Base-by-base conservation (phyloP, 768 basidiomycete genomes). In the Psilocybe cubensis region DNA sequence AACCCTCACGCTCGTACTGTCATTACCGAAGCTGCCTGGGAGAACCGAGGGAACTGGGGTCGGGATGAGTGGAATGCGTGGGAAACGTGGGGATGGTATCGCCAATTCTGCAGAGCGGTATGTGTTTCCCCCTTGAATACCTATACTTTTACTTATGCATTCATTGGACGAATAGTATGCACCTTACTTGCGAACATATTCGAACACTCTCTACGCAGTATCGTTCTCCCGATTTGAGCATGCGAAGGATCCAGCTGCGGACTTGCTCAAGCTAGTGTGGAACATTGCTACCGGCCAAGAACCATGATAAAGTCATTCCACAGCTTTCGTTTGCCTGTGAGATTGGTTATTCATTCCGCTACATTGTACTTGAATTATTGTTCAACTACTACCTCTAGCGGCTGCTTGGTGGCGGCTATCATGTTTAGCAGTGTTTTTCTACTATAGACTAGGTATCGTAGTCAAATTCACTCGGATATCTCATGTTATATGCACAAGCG, bases 81-180 rank as follows among this genome's bases (percentile, higher is more conserved):
- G 92, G 87, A 91, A 74, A 91, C 88, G 0, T 94, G 91, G 89
- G 87, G 90, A 2, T 96, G 94, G 94, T 95, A 91, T 63, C 79
- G 90, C 58, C 92, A 96, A 64, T 95, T 94, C 75, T 91, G 90
- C 71, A 79, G 92, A 65, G 80, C 75, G 70, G 94, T 94, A 18
- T 17, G 17, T 28, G 58, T 49, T 55, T 25, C 27, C 23, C 35
- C 21, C 52, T 28, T 28, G 52, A 48, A 4, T 2, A n/a, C 43
- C 7, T 2, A 14, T 14, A 42, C 8, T 40, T n/a, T 35, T 24
- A 38, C 52, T 47, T 18, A 38, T 33, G 33, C 20, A 56, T 5
- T 25, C 17, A 4, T 52, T 29, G 44, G 52, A 31, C 23, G 50
- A 28, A 17, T 59, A 94, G 92, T 94, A 92, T 62, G 83, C 91